These are phyloP conservation scores for Pascua sp. DNA, from an alignment of 1,284 basidiomycete genomes.

Conservation along the genomic window DNA sequence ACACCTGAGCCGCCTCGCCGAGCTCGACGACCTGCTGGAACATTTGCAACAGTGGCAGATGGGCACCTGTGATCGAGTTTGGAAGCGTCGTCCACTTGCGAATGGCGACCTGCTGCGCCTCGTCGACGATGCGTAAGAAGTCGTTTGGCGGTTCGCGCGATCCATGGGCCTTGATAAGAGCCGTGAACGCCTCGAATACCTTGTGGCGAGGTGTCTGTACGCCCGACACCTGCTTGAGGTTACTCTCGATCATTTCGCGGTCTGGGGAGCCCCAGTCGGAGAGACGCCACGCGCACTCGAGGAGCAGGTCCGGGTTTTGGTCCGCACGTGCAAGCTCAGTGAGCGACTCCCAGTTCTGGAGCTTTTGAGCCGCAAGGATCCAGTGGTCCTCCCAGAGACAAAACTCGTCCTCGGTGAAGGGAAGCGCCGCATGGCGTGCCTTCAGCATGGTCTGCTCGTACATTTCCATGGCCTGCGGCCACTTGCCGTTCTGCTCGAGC, in stretches of 20 bases:
- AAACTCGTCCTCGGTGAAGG: constrained; percentile 94
- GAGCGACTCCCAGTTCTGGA: constrained; percentile 96
- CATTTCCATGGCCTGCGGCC: constrained; percentile 83
- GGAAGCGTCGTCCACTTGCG: constrained; percentile 95
- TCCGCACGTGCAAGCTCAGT: constrained; percentile 89
- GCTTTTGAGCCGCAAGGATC: constrained; percentile 91
- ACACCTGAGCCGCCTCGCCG: constrained; percentile 93
- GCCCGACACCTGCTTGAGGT: constrained; percentile 76
- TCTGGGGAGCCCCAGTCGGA: constrained; percentile 76
- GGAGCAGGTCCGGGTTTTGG: constrained; percentile 83
- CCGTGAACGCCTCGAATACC: constrained; percentile 93
- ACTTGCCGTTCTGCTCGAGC: constrained; percentile 96
- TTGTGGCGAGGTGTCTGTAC: constrained; percentile 87
- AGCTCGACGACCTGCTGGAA: constrained; percentile 99
- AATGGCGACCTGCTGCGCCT: constrained; percentile 93
- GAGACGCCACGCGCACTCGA: constrained; percentile 94
- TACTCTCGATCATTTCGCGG: constrained; percentile 76
- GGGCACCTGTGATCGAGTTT: constrained; percentile 77
- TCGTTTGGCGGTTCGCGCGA: constrained; percentile 54
- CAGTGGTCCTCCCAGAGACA: constrained; percentile 99
- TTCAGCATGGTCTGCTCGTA: constrained; percentile 91
- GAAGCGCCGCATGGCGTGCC: constrained; percentile 74
- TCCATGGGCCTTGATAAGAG: constrained; percentile 61
- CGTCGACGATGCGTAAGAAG: constrained; percentile 84
- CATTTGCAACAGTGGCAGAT: constrained; percentile 90